These are phyloP conservation scores for Pseudogymnoascus verrucosus DNA, from an alignment of 2,329 filamentous ascomycete genomes.

Conservation along the genomic window DNA sequence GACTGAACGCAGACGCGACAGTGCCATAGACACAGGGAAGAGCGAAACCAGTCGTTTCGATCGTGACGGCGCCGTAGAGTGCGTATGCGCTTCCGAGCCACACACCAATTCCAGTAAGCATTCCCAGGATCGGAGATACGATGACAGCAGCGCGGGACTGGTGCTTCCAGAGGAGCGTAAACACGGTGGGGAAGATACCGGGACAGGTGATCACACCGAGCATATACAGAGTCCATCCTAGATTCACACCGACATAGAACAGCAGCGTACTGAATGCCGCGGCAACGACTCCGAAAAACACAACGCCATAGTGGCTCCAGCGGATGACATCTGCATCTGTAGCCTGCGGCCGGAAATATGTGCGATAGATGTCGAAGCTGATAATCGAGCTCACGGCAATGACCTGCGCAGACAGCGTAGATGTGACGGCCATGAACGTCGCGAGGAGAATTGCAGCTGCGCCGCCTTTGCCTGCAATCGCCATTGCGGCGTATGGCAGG, in stretches of 20 bases:
- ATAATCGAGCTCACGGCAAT: constrained; percentile 79
- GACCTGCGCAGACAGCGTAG: constrained; percentile 69
- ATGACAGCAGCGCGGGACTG: constrained; percentile 43
- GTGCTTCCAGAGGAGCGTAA: constrained; percentile 44
- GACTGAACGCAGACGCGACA: constrained; percentile 38
- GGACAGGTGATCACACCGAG: constrained; percentile 44
- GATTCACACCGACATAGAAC: constrained; percentile 45
- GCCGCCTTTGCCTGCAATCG: constrained; percentile 61
- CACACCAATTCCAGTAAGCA: constrained; percentile 42
- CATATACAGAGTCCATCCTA: constrained; percentile 49
- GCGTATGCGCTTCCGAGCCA: constrained; percentile 43
- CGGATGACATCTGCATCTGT: constrained; percentile 42
- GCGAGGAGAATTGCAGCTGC: constrained; percentile 57
- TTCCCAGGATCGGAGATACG: constrained; percentile 40
- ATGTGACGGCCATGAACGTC: constrained; percentile 76
- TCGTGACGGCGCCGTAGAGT: constrained; percentile 39
- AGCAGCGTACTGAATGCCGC: constrained; percentile 44
- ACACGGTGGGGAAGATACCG: constrained; percentile 45
- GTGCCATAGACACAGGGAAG: constrained; percentile 47
- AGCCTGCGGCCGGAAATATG: constrained; percentile 70
- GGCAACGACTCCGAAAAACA: constrained; percentile 43
- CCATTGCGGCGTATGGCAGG: constrained; percentile 61
- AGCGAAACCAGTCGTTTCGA: constrained; percentile 39
- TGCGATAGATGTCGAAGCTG: constrained; percentile 79
- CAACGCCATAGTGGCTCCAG: constrained; percentile 44